Base-by-base conservation (phyloP, 768 basidiomycete genomes). In the Rhodotorula paludigena region DNA sequence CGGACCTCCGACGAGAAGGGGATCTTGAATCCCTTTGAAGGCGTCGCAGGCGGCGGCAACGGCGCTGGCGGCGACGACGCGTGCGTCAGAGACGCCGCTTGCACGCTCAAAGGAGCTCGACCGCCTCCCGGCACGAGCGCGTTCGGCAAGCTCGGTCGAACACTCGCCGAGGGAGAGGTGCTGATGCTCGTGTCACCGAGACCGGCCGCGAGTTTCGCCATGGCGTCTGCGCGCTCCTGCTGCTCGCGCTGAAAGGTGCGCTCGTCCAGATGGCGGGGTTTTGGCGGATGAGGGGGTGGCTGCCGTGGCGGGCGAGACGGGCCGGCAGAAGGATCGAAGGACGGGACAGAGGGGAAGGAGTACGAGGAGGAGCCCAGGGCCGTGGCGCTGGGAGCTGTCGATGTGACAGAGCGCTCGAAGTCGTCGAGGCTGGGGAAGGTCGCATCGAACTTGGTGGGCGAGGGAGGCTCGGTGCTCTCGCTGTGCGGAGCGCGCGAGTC, bases 351-450 rank as follows among this genome's bases (percentile, higher is more conserved):
- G 10, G 68, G 63, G 21, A 64, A 53, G 5, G 60, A 28, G 2
- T 47, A n/a, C 0, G 45, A 14, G 6, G 28, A 25, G 10, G 52
- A 14, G 2, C 23, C n/a, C n/a, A 39, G 35, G 6, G 30, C 41
- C 16, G 39, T 10, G 20, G 25, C 30, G 28, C 16, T 32, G 33
- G 2, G 36, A 20, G 44, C 60, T 10, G 45, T 4, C 15, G 39
- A 4, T 20, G 14, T 41, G 30, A 68, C 51, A 12, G 7, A 20
- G 23, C 36, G 32, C 33, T 71, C 70, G 18, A 71, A 57, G 38
- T 71, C 70, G 52, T 68, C 66, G 44, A 72, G 38, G 39, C 63
- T 64, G 9, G 71, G 71, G 41, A 72, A 68, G 10, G 21, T 12
- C 25, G 44, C 18, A 2, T 6, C 39, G 16, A 68, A 72, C n/a